These are phyloP conservation scores for Kluyveromyces starmeri DNA, from an alignment of 805 yeast genomes.

Conservation along the genomic window DNA sequence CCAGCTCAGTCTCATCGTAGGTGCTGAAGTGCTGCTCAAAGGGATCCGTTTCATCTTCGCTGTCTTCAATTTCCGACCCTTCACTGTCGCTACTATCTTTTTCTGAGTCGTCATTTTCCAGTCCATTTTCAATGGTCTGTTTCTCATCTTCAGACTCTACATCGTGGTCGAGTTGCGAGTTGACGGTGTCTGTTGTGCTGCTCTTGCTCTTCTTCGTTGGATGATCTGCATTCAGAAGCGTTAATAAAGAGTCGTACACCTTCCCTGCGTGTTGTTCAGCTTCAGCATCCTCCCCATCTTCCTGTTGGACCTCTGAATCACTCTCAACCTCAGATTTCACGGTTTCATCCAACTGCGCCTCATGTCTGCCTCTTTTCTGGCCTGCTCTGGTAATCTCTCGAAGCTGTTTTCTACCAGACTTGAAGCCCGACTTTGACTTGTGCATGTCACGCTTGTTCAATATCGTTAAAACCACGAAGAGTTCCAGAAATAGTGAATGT, in stretches of 20 bases:
- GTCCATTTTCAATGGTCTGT: slow-evolving; percentile 14
- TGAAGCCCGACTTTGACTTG: slow-evolving; percentile 7
- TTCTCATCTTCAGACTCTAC: slow-evolving; percentile 19
- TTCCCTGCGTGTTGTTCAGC: slow-evolving; percentile 28
- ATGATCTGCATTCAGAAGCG: slow-evolving; percentile 46
- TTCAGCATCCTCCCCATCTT: slow-evolving; percentile 10
- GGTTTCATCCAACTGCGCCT: slow-evolving; percentile 12
- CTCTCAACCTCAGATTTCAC: slow-evolving; percentile 10
- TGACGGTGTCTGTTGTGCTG: slow-evolving; percentile 22
- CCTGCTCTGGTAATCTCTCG: slow-evolving; percentile 53
- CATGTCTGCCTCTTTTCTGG: slow-evolving; percentile 10
- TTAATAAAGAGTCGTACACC: slow-evolving; percentile 61
- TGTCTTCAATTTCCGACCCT: slow-evolving; percentile 26
- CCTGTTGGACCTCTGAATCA: slow-evolving; percentile 7
- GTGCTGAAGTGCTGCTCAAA: slow-evolving; percentile 68
- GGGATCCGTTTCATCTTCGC: slow-evolving; percentile 50
- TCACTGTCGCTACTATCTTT: slow-evolving; percentile 24
- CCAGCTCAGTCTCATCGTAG: slow-evolving; percentile 30
- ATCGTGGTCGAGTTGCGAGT: slow-evolving; percentile 20
- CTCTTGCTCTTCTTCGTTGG: slow-evolving; percentile 14
- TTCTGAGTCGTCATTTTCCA: slow-evolving; percentile 12
- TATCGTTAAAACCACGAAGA: no score
- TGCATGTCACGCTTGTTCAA: no score
- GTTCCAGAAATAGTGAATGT: no score
- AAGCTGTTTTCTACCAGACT: slow-evolving; percentile 51